Conservation (phyloP, 192 early-diverging fungal genomes). For the Phycomyces blakesleeanus region DNA sequence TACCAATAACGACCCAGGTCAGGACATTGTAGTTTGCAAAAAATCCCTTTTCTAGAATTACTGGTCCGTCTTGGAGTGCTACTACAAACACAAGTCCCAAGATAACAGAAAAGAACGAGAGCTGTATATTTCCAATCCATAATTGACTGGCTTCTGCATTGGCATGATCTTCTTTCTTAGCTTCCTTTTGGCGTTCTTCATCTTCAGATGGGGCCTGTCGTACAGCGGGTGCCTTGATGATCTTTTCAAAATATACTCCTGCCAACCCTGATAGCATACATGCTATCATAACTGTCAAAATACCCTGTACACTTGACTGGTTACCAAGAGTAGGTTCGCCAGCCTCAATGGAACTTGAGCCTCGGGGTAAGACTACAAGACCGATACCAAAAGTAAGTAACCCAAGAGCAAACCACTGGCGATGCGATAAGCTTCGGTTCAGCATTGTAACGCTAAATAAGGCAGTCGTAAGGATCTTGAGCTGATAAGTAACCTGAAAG, state of each 20-base stretch:
- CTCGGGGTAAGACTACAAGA: conserved; percentile 55
- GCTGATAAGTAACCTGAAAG: conserved; percentile 97
- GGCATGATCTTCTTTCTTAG: conserved; percentile 5
- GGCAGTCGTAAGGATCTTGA: conserved; percentile 98
- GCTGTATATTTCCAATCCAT: conserved; percentile 92
- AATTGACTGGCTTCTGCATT: conserved; percentile 39
- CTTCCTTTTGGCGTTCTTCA: background rate
- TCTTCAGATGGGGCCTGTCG: background rate
- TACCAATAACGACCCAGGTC: conserved; percentile 78
- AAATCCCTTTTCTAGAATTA: conserved; percentile 73
- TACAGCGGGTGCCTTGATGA: conserved; percentile 71
- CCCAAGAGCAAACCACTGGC: conserved; percentile 82
- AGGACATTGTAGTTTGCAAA: conserved; percentile 85
- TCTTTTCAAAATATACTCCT: conserved; percentile 98
- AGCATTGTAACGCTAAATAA: conserved; percentile 88
- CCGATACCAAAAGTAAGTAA: conserved; percentile 85
- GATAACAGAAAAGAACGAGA: conserved; percentile 78
- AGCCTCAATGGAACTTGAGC: conserved; percentile 7
- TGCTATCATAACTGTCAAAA: conserved; percentile 74
- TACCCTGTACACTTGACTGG: conserved; percentile 31
- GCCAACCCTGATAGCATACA: conserved; percentile 92
- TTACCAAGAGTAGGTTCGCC: conserved; percentile 14
- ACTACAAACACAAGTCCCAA: conserved; percentile 82
- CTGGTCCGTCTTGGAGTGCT: conserved; percentile 70
- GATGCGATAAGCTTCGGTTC: conserved; percentile 56